These are phyloP conservation scores for Schizochytrium sp. DNA, from an alignment of 108 stramenopile species.

Conservation along the genomic window DNA sequence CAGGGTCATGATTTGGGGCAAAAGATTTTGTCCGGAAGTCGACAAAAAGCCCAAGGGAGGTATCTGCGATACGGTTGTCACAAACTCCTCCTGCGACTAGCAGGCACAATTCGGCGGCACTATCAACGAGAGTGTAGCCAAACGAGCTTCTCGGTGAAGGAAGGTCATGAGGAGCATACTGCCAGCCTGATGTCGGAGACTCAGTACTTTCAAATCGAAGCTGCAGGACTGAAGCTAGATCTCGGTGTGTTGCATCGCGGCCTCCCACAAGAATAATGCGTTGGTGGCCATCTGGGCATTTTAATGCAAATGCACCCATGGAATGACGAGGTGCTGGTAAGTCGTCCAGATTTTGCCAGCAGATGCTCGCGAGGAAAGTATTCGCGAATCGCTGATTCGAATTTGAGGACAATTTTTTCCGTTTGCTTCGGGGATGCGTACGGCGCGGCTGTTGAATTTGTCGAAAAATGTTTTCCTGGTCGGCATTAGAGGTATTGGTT, in stretches of 20 bases:
- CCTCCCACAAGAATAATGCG: background rate
- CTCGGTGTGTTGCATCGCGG: background rate
- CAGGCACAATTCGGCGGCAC: background rate
- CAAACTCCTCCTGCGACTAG: background rate
- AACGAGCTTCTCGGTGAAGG: background rate
- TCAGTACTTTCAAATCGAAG: background rate
- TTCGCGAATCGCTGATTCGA: too few relatives aligned
- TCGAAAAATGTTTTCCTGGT: background rate
- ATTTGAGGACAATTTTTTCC: too few relatives aligned
- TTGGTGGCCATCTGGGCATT: background rate
- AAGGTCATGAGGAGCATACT: background rate
- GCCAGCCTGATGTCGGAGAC: background rate
- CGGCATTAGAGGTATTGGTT: background rate
- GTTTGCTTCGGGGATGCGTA: too few relatives aligned
- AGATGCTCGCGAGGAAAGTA: background rate
- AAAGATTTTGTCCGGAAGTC: background rate
- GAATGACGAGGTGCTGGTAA: background rate
- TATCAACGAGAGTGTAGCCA: background rate
- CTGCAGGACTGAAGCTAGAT: background rate
- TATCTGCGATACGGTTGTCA: background rate
- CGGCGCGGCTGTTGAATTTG: background rate
- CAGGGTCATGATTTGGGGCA: background rate
- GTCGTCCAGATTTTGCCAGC: background rate
- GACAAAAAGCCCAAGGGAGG: background rate
- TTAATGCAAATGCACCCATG: background rate